Base-by-base conservation (phyloP, 2,329 filamentous ascomycete genomes). In the Fusarium siculi region DNA sequence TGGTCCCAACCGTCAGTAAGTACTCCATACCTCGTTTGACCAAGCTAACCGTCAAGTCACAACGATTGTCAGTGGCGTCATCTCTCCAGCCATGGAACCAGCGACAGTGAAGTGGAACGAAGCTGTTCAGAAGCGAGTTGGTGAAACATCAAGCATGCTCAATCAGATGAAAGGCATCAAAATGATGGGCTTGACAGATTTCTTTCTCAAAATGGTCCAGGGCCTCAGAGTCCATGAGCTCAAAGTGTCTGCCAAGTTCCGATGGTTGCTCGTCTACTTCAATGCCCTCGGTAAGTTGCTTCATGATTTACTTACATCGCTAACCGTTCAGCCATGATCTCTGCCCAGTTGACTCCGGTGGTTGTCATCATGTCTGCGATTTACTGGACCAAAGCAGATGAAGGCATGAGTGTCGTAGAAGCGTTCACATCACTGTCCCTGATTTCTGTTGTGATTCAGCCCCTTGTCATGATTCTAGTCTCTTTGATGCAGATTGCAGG, bases 151-250 rank as follows among this genome's bases (percentile, higher is more conserved):
- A 11, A 78, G 76, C n/a, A 83, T 84, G 76, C 78, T 86, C 3
- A 76, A 74, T 7, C 79, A 80, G 16, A 85, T 86, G 70, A 85
- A 85, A 62, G 80, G 81, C 5, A 76, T 86, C 61, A 86, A 85
- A 53, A 84, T 86, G 80, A 82, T 82, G 72, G 85, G 84, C 0
- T 76, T 85, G 9, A 80, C 79, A 3, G 77, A 80, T 34, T 79
- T 76, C 36, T 73, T 85, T 28, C 72, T 74, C 8, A 46, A 68
- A 4, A 75, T 79, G 21, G 65, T 85, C 2, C 83, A 84, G 42
- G 60, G 75, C 18, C 68, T 85, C 1, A 78, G 84, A 18, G 73
- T 81, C 2, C 58, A 77, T 3, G 84, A 85, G 68, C 70, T 86
- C n/a, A 76, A 78, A 9, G 70, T 83, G 1, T 85, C 84, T 0